Base-by-base conservation (phyloP, 495 filamentous ascomycete genomes). In the Talaromyces proteolyticus region DNA sequence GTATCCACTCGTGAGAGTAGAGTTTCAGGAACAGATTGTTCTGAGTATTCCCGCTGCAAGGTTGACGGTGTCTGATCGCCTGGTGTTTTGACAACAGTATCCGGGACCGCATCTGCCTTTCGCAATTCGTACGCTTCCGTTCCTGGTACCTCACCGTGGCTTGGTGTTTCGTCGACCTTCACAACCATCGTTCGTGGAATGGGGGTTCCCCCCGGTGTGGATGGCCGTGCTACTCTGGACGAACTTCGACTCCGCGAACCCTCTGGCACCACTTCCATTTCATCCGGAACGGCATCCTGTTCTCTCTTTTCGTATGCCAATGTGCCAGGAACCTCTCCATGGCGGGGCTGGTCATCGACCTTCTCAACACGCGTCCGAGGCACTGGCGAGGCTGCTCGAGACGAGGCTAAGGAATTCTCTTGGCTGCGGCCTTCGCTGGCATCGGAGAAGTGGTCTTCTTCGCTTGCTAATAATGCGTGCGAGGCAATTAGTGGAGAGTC, bases 361-460 rank as follows among this genome's bases (percentile, higher is more conserved):
- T 73, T 77, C 61, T 85, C 81, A 24, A 83, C 78, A 55, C 82
- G 73, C 12, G 81, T 86, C 26, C 65, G 70, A 26, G 85, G 82
- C 53, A 84, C 70, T 52, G 81, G 74, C 46, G 82, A 84, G 41
- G 65, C 57, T 53, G 65, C 63, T 52, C 64, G 61, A 54, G 69
- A 66, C 39, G 58, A 60, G 46, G 60, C 57, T 49, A 52, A 60
- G 48, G 67, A 68, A 50, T 57, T 53, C 39, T 59, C 53, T 44
- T 56, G 61, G 47, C 67, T 71, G 53, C 65, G 61, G 54, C 81
- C 87, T 65, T 92, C 87, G 50, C 82, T 86, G 52, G 91, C 91
- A 74, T 95, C 91, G 44, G 90, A 90, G 65, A 91, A 96, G 67
- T 95, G 88, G 44, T 96, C 79, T 49, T 77, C 89, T 40, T 82